phyloP scores from a whole-genome alignment of 1,284 basidiomycete species.

The Ganoderma leucocontextum region DNA sequence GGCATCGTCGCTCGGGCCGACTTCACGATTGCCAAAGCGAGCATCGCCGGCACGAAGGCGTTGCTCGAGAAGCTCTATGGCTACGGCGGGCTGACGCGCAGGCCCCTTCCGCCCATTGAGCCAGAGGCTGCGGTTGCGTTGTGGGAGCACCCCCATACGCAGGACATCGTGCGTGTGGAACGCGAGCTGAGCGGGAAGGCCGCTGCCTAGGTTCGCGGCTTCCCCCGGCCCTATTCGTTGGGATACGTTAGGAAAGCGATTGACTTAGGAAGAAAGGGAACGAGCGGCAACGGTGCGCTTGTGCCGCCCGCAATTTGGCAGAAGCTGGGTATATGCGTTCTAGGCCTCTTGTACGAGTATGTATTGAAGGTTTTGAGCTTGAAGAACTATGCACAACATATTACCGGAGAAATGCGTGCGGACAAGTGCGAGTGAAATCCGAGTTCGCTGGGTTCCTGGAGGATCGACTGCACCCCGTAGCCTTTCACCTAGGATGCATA shows the following conservation, averaged over 20 bases:
- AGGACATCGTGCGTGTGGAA: conserved; percentile 74
- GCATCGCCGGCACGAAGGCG: conserved; percentile 86
- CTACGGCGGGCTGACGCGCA: conserved; percentile 80
- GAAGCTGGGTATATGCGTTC: background rate
- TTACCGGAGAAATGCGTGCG: background rate
- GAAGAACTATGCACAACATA: background rate
- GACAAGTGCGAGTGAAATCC: background rate
- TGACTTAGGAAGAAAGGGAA: background rate
- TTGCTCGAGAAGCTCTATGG: conserved; percentile 79
- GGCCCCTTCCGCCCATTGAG: conserved; percentile 75
- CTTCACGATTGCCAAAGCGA: conserved; percentile 79
- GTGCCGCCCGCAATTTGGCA: background rate
- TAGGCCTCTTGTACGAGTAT: background rate
- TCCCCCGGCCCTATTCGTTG: background rate
- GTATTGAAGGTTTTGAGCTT: background rate
- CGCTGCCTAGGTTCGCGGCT: background rate
- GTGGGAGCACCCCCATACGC: conserved; percentile 76
- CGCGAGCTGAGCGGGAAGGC: conserved; percentile 59
- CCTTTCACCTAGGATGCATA: background rate
- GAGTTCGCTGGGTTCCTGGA: background rate
- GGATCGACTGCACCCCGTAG: background rate
- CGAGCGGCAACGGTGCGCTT: background rate
- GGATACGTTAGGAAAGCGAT: background rate
- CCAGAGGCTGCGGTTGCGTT: conserved; percentile 62
- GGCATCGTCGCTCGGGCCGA: conserved; percentile 84